phyloP scores from a whole-genome alignment of 208 protist species.

The Blastocrithidia nonstop region DNA sequence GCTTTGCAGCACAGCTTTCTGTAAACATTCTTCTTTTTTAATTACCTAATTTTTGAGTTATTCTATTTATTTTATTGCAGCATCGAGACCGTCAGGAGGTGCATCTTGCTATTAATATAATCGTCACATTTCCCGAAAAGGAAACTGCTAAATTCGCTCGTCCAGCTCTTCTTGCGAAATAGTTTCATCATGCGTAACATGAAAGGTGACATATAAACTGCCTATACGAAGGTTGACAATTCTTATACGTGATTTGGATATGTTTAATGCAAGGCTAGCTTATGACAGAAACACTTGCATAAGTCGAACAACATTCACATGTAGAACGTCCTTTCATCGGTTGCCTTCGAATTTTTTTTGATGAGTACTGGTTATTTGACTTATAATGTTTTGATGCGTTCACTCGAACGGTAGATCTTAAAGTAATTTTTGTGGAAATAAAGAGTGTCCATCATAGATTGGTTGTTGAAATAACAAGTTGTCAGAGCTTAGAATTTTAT shows the following conservation, averaged over 20 bases:
- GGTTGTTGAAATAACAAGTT: no score
- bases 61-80: no score
- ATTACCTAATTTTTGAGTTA: background rate
- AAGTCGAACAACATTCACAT: constrained; percentile 14
- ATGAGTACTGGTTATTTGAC: constrained; percentile 13
- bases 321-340: constrained; percentile 41
- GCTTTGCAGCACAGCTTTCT: no score
- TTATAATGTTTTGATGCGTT: no score
- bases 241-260: constrained; percentile 21
- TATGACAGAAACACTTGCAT: constrained; percentile 34
- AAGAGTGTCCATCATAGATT: no score
- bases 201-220: constrained; percentile 74
- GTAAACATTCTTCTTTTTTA: background rate
- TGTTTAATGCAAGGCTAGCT: constrained; percentile 23
- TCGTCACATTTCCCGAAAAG: constrained; percentile 67
- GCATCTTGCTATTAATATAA: constrained; percentile 55
- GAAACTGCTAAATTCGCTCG: constrained; percentile 49
- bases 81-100: constrained; percentile 36
- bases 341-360: constrained; percentile 65
- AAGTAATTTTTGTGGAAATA: no score
- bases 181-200: constrained; percentile 66
- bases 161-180: constrained; percentile 53
- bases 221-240: constrained; percentile 46
- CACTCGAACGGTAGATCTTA: no score
- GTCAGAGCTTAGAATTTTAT: no score